These are phyloP conservation scores for Botryotinia convoluta DNA, from an alignment of 2,329 filamentous ascomycete genomes.

Conservation along the genomic window DNA sequence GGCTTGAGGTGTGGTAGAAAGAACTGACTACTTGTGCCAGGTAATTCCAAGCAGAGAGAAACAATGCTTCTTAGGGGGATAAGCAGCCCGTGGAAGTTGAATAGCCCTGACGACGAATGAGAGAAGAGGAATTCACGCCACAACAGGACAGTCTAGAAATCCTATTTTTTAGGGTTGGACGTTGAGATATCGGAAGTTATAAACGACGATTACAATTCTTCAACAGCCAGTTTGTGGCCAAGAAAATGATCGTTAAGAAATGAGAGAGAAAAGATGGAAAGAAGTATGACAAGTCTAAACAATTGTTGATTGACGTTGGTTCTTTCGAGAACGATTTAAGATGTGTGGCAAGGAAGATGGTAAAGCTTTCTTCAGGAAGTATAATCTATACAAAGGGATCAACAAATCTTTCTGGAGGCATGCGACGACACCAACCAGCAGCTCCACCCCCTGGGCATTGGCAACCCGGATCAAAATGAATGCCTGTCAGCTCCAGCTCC, in stretches of 20 bases:
- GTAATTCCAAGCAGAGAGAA: conserved; percentile 34
- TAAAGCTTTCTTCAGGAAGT: conserved; percentile 29
- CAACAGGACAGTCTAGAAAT: conserved; percentile 26
- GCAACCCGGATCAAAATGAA: conserved; percentile 32
- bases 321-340: conserved; percentile 20
- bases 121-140: conserved; percentile 31
- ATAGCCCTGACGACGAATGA: conserved; percentile 33
- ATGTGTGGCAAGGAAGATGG: conserved; percentile 24
- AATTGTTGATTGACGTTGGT: conserved; percentile 6
- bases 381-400: conserved; percentile 30
- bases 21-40: conserved; percentile 24
- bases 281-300: not conserved
- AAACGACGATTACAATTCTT: conserved; percentile 18
- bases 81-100: conserved; percentile 33
- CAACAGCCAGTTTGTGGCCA: conserved; percentile 18
- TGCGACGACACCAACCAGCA: conserved; percentile 37
- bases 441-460: conserved; percentile 29
- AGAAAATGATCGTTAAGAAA: not conserved
- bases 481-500: conserved; percentile 34
- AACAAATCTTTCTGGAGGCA: conserved; percentile 23
- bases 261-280: conserved; percentile 6
- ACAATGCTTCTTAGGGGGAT: conserved; percentile 27
- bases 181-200: conserved; percentile 19
- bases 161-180: conserved; percentile 24
- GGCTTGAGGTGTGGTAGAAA: conserved; percentile 32